Evolutionary conservation across 106 monocot genomes (phyloP), one percentile per base, ranked within the genome.

Genomic region (Iris macrosiphon): DNA sequence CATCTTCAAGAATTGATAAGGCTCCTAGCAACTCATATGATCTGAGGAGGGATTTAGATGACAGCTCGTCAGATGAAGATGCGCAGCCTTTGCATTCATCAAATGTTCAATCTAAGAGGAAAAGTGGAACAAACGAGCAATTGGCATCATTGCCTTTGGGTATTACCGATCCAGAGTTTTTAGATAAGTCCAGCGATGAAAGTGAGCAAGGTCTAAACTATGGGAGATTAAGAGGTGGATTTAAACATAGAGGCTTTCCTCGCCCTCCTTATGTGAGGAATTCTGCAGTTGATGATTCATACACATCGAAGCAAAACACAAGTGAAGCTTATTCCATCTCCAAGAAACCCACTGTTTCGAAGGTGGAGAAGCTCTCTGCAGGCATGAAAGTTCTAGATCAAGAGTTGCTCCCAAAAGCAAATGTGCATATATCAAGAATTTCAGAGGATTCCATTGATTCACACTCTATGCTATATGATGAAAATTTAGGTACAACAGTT

Each of bases 171-270:
- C 34, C 53, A 26, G 45, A 51, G 26, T 25, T 43, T 29, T 44
- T 57, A 35, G 32, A 69, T 45, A 57, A 67, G 28, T 28, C 52
- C 20, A 48, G 26, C 7, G 4, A 51, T 64, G 65, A 66, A 54
- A 40, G 33, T 17, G 40, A 18, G 2, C 31, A n/a, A 7, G 61
- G 62, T 8, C 54, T 82, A 51, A 72, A 67, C 34, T 69, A 75
- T 65, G 78, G 72, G 45, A 78, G 52, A 49, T 58, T 82, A 75
- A 82, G 57, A 22, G 78, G 82, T 65, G 87, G 87, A 32, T 33
- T 87, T 6, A 87, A 49, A 72, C 74, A 78, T 29, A 67, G 52
- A 61, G 64, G 57, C 59, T 61, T 65, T 32, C 62, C 10, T 34
- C 63, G 8, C 27, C 62, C 81, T 22, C 79, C 73, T 34, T 81